Evolutionary conservation across 1,284 basidiomycete genomes (phyloP).

Genomic region (Tylopilus orsonianus): DNA sequence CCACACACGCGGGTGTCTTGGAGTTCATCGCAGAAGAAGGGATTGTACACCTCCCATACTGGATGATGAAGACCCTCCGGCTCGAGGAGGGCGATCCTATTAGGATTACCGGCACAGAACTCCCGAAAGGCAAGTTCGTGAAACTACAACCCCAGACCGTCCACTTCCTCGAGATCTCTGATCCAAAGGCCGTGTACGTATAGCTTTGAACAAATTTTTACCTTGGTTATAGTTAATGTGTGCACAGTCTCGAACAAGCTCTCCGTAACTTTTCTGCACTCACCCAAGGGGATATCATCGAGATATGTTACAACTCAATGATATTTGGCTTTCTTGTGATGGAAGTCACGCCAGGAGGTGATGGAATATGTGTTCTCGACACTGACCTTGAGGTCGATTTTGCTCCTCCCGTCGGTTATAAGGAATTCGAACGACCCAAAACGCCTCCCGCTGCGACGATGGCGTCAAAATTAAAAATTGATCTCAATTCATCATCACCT

Average conservation of each 20-base stretch:
- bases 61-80: conserved; percentile 98
- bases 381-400: conserved; percentile 95
- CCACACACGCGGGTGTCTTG: conserved; percentile 95
- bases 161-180: conserved; percentile 92
- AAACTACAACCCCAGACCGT: conserved; percentile 96
- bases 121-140: conserved; percentile 93
- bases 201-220: conserved; percentile 2
- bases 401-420: conserved; percentile 74
- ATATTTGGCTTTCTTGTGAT: conserved; percentile 95
- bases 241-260: conserved; percentile 84
- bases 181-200: conserved; percentile 94
- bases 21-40: conserved; percentile 99
- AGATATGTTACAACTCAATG: conserved; percentile 90
- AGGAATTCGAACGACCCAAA: conserved; percentile 88
- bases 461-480: conserved; percentile 97
- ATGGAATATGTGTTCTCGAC: conserved; percentile 89
- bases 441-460: conserved; percentile 85
- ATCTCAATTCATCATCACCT: conserved; percentile 78
- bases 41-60: conserved; percentile 92
- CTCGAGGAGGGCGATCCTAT: conserved; percentile 95
- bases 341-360: conserved; percentile 87
- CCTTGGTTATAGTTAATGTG: conserved; percentile 4
- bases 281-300: conserved; percentile 89
- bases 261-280: conserved; percentile 92
- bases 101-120: conserved; percentile 83